Percentiles rank a stretch among this genome's conserved stretches.
phyloP scores from a whole-genome alignment of 2,329 filamentous ascomycete species.

The Monosporascus cannonballus region DNA sequence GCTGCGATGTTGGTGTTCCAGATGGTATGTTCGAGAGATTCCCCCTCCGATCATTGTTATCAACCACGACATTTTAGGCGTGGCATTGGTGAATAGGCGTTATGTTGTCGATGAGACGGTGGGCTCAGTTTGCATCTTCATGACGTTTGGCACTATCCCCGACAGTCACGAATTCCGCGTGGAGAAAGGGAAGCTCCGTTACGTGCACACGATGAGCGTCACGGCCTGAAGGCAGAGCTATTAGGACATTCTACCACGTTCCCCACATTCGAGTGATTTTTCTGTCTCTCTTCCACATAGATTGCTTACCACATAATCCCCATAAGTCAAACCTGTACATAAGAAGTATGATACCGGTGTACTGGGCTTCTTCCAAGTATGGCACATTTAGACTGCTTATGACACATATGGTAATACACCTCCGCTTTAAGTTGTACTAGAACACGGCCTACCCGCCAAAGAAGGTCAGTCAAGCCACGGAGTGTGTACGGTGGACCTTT shows the following conservation, averaged over 20 bases:
- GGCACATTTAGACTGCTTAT: no score
- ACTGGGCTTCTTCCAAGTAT: no score
- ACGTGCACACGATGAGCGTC: constrained; percentile 28
- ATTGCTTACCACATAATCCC: no score
- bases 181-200: constrained; percentile 26
- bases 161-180: constrained; percentile 30
- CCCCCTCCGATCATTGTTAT: background rate
- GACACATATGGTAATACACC: no score
- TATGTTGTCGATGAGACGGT: constrained; percentile 25
- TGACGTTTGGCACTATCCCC: constrained; percentile 24
- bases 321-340: no score
- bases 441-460: no score
- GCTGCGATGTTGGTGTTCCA: constrained; percentile 31
- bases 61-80: constrained; percentile 13
- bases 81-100: constrained; percentile 20
- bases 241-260: background rate
- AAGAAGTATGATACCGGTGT: no score
- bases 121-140: constrained; percentile 24
- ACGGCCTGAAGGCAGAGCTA: constrained; percentile 13
- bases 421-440: no score
- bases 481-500: no score
- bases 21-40: constrained; percentile 14
- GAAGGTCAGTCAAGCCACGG: no score
- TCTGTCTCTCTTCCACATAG: no score
- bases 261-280: no score